These are phyloP conservation scores for Coemansia sp. DNA, from an alignment of 192 early-diverging fungal species.

Conservation along the genomic window DNA sequence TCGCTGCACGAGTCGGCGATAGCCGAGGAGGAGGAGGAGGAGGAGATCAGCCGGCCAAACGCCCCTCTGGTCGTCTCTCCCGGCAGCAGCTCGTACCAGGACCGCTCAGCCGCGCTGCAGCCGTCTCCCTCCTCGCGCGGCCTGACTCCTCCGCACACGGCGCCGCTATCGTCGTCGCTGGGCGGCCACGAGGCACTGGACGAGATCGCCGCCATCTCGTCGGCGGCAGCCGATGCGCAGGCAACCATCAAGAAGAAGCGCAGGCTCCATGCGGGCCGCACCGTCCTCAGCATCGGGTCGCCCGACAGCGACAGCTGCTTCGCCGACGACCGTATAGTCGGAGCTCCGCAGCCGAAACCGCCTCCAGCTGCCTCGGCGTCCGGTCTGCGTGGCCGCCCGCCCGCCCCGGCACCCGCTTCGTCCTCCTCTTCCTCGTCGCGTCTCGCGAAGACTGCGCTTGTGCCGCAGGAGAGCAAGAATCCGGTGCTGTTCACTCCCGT, in stretches of 20 bases:
- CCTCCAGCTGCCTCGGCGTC: neutral
- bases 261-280: conserved; percentile 30
- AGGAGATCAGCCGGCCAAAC: neutral
- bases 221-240: conserved; percentile 12
- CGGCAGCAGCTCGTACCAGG: neutral
- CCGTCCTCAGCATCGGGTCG: conserved; percentile 20
- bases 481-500: conserved; percentile 46
- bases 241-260: conserved; percentile 48
- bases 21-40: conserved; percentile 12
- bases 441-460: conserved; percentile 4
- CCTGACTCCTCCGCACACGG: neutral
- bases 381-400: neutral
- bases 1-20: neutral
- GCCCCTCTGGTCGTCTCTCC: neutral
- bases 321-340: conserved; percentile 5
- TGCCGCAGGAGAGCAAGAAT: conserved; percentile 37
- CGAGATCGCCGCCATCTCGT: neutral
- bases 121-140: neutral
- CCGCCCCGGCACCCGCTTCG: neutral
- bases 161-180: neutral
- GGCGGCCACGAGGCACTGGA: neutral
- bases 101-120: neutral
- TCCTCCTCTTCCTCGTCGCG: neutral
- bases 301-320: conserved; percentile 6
- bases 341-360: neutral